Percentiles rank a stretch among this genome's conserved stretches.
phyloP scores from a whole-genome alignment of 768 basidiomycete species.

The Gloeophyllum trabeum region DNA sequence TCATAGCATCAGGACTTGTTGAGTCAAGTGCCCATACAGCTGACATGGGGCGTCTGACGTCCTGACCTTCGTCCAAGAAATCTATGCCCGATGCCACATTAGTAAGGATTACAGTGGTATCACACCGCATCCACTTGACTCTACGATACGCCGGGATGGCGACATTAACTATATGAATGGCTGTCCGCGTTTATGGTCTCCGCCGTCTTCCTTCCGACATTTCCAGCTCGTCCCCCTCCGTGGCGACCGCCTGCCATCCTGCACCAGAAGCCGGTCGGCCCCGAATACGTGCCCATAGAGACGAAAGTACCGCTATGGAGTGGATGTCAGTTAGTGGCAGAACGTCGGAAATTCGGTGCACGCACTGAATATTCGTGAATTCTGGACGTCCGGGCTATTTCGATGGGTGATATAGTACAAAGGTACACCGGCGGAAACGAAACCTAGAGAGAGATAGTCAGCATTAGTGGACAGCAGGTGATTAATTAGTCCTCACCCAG shows the following conservation, averaged over 20 bases:
- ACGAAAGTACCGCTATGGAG: slow-evolving; percentile 28
- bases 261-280: slow-evolving; percentile 41
- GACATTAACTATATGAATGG: too few species aligned
- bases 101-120: too few species aligned
- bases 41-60: too few species aligned
- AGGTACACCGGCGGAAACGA: slow-evolving; percentile 70
- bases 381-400: slow-evolving; percentile 28
- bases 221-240: slow-evolving; percentile 62
- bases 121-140: too few species aligned
- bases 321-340: slow-evolving; percentile 3
- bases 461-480: not conserved
- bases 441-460: slow-evolving; percentile 31
- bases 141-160: too few species aligned
- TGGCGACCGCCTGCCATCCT: slow-evolving; percentile 74
- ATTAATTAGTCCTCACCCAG: slow-evolving; percentile 42
- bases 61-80: too few species aligned
- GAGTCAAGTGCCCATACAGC: too few species aligned
- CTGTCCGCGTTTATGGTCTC: slow-evolving; percentile 38
- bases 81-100: too few species aligned
- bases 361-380: slow-evolving; percentile 20
- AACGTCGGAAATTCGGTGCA: slow-evolving; percentile 2
- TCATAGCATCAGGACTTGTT: too few species aligned
- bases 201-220: slow-evolving; percentile 26
- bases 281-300: slow-evolving; percentile 32
- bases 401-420: slow-evolving; percentile 72